Percentiles rank a stretch among this genome's conserved stretches.
These are phyloP conservation scores for Vickermania spadyakhi DNA, from an alignment of 208 protist genomes.

Conservation along the genomic window DNA sequence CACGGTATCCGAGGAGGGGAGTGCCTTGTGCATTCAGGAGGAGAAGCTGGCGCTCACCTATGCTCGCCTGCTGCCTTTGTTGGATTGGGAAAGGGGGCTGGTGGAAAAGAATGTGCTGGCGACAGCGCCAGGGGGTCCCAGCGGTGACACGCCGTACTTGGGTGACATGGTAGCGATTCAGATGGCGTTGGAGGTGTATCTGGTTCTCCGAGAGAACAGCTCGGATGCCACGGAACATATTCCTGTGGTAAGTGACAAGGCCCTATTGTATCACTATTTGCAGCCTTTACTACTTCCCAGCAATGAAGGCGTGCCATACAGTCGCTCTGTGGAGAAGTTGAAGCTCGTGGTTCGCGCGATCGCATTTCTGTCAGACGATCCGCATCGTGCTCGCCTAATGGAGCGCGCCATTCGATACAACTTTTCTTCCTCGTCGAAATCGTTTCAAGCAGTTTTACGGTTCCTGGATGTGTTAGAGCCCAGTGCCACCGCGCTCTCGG, in stretches of 20 bases:
- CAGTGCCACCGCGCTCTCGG: constrained; percentile 12
- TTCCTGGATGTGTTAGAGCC: constrained; percentile 32
- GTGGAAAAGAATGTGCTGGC: not conserved
- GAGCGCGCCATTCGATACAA: constrained; percentile 24
- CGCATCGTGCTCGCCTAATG: constrained; percentile 14
- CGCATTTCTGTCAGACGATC: constrained; percentile 5
- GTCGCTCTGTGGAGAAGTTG: constrained; percentile 1
- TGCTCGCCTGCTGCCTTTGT: not conserved
- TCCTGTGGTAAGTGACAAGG: constrained; percentile 3
- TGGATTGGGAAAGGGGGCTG: not conserved
- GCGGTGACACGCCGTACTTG: not conserved
- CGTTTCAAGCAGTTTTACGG: constrained; percentile 13
- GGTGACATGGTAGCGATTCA: not conserved
- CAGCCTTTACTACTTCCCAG: constrained; percentile 4
- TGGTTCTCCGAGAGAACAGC: not conserved
- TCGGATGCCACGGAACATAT: not conserved
- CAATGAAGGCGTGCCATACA: not conserved
- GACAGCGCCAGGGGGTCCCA: not conserved
- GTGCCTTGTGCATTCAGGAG: not conserved
- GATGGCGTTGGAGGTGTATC: not conserved
- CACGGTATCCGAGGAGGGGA: not conserved
- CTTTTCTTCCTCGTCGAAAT: constrained; percentile 4
- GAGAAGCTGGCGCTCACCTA: not conserved
- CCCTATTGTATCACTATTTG: constrained; percentile 12
- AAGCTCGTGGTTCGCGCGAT: constrained; percentile 2